Evolutionary conservation across 352 stramenopile species (phyloP), one percentile per base, ranked within the genome.

Genomic region (Globisporangium acanthophoron): DNA sequence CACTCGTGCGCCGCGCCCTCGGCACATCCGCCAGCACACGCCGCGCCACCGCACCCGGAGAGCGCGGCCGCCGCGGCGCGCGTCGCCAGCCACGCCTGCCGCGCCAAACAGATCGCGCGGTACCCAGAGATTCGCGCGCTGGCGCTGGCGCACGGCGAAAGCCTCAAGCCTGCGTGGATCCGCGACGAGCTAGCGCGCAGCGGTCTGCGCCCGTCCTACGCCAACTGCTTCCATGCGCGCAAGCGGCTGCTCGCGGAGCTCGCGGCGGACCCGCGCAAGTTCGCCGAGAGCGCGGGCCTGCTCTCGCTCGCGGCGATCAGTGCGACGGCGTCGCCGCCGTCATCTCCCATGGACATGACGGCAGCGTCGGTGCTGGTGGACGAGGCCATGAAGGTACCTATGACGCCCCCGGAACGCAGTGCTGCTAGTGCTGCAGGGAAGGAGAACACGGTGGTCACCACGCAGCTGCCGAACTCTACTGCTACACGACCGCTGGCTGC

Each of bases 141-240:
- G n/a, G 39, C 46, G 35, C n/a, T 33, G 8, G 37, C 20, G 12
- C 37, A 56, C 37, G 52, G 52, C 37, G 52, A 33, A 3, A 16
- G 46, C 9, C 8, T 48, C 52, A 56, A 56, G 37, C 27, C 52
- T 5, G 52, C 52, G 52, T 56, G 52, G 52, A 37, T 56, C 20
- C 21, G n/a, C 15, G 52, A 56, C 52, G 33, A 48, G 35, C 37
- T 56, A 12, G 35, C 16, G 35, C 20, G 21, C 35, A 45, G 31
- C 21, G 52, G 52, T 1, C 39, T 56, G 18, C n/a, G 21, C 13
- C 35, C 52, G 37, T 37, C 52, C 35, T 56, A 56, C 37, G 52
- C 52, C n/a, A 56, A 56, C 39, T 56, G 52, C 52, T 56, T 56
- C 37, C 52, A 56, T 12, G 52, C 52, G 35, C 52, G 52, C 20